Evolutionary conservation across 192 early-diverging fungal genomes (phyloP).

Genomic region (Rhizophagus prolifer): DNA sequence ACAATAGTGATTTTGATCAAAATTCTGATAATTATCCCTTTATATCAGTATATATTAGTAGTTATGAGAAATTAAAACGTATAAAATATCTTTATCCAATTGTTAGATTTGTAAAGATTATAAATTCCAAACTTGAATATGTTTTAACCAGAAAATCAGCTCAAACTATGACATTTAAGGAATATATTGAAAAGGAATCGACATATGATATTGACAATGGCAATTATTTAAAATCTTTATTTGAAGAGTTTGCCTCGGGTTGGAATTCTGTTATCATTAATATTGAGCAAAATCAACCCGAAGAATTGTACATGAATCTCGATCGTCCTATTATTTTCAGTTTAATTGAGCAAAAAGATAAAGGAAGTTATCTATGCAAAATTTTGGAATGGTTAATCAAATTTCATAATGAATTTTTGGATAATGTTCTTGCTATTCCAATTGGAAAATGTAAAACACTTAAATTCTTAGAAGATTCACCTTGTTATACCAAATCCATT

Average conservation of each 20-base stretch:
- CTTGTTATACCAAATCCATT: neutral
- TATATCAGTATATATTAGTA: constrained; percentile 21
- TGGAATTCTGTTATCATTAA: neutral
- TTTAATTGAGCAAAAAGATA: neutral
- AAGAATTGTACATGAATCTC: neutral
- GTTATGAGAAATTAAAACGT: neutral
- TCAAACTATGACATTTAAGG: neutral
- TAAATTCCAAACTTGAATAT: neutral
- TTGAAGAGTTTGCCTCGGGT: neutral
- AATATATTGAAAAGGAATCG: neutral
- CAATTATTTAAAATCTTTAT: neutral
- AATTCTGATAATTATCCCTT: constrained; percentile 24
- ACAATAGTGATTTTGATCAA: neutral
- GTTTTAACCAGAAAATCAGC: constrained; percentile 21
- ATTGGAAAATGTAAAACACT: too few species aligned
- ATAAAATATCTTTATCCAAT: constrained; percentile 21
- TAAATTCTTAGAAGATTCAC: too few species aligned
- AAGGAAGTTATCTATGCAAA: neutral
- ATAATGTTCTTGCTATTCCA: neutral
- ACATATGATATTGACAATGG: neutral
- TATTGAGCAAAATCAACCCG: neutral
- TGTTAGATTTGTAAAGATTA: constrained; percentile 21
- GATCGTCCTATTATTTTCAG: neutral
- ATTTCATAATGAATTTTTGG: neutral
- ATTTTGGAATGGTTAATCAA: neutral